Evolutionary conservation across 192 early-diverging fungal genomes (phyloP), one percentile per base, ranked within the genome.

Genomic region (Thoreauomyces humboldtii): DNA sequence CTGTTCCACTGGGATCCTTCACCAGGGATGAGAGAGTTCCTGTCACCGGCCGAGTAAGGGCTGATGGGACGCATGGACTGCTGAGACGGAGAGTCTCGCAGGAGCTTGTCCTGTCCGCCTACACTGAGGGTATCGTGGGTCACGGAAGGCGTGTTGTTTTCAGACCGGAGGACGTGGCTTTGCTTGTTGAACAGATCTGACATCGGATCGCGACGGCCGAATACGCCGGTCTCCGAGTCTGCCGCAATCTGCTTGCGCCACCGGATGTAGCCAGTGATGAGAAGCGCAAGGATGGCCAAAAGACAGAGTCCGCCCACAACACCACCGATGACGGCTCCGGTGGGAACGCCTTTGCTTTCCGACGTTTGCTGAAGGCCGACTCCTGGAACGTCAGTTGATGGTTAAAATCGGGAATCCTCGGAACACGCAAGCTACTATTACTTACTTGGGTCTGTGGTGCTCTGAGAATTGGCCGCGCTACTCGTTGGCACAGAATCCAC

Each of bases 271-370:
- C 28, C 62, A 4, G 48, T 64, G 5, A 27, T 34, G 19, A 64
- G n/a, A 17, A 66, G 22, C 9, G 36, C 54, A 24, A 66, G 9
- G 19, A 57, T 29, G 43, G 41, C 53, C 36, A 66, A n/a, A 19
- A 21, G 22, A 25, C 55, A 57, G 31, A 66, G 37, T n/a, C 53
- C 64, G 15, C 64, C 64, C 21, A 66, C 33, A 7, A 66, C 29
- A 31, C 38, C 54, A 1, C 64, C 64, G 22, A 57, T 36, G 43
- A 66, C 43, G 11, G 45, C 27, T 12, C 45, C 62, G 12, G 50
- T 64, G n/a, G n/a, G n/a, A n/a, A n/a, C n/a, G n/a, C n/a, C n/a
- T n/a, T n/a, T n/a, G n/a, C n/a, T n/a, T n/a, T n/a, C n/a, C n/a
- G n/a, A n/a, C n/a, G n/a, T n/a, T n/a, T n/a, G n/a, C n/a, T n/a